Evolutionary conservation across 2,329 filamentous ascomycete genomes (phyloP), one percentile per base, ranked within the genome.

Genomic region (Trichoderma sp.): DNA sequence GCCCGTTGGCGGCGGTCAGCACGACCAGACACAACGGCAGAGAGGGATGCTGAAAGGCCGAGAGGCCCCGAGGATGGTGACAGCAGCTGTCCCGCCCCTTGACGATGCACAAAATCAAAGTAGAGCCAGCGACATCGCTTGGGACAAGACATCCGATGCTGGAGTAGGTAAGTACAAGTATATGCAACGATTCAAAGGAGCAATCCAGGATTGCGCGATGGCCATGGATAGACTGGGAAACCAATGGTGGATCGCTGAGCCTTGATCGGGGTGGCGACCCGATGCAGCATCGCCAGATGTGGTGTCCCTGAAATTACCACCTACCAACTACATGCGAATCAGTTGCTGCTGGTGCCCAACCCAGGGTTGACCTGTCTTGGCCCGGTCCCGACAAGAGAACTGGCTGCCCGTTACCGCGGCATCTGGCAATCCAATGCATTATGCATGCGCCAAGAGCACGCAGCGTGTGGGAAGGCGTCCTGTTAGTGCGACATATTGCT

Each of bases 291-390:
- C 30, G 37, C 61, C 34, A 65, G 61, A 56, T 65, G 61, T 56
- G 61, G 61, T 59, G 63, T 66, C 63, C 63, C 63, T 66, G 63
- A 59, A 66, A 66, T 37, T 66, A 66, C 63, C 39, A 66, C 63
- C 63, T 54, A 66, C 54, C 54, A 66, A n/a, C 52, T 59, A 59
- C 13, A 34, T 59, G 43, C 13, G 56, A 59, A 28, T 34, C 39
- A 46, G 63, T 59, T 11, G 21, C 21, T 59, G 63, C 39, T 54
- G 49, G 21, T 39, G 49, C 21, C 26, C 63, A 59, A 66, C 28
- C 39, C 30, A 37, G 28, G 61, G 51, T 24, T 55, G 8, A 14
- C 32, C 26, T 56, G 14, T 43, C 21, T 55, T 56, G 49, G 8
- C 61, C 24, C 60, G 61, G 51, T 43, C 14, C 61, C 63, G 63